Evolutionary conservation across 331 rosid species (phyloP), one percentile per base, ranked within the genome.

Genomic region (Quercus tomentella): DNA sequence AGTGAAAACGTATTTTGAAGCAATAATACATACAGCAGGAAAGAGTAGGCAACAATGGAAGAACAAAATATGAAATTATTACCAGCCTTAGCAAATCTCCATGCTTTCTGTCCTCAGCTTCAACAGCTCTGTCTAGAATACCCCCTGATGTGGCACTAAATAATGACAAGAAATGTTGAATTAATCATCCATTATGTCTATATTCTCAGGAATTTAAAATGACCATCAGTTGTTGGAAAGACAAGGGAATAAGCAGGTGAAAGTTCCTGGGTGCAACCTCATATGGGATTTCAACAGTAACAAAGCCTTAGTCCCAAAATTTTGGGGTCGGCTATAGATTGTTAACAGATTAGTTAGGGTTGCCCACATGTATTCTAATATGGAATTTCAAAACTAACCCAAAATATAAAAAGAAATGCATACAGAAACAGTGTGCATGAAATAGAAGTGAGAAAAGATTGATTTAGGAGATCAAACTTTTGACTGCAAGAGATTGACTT

Each of bases 31-130:
- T 49, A 70, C 49, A 51, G 68, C 56, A 9, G 4, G 61, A 37
- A 74, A 55, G 68, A 65, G 76, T n/a, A 26, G 77, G 55, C 20
- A 71, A 23, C 68, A 85, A 60, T 16, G 65, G 55, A 74, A 65
- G 73, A 87, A 86, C 26, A 35, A 15, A 55, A 49, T 30, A 54
- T 63, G 33, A 23, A 56, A 63, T 56, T 73, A 33, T 81, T 88
- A 96, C 99, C 99, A 96, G 97, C 87, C 96, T 91, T 84, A 93
- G 82, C 63, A 96, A 80, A 83, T 93, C 99, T 79, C 99, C 97
- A 79, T 96, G 97, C 85, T 93, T 96, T 85, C 66, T 86, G 89
- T 90, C 98, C 89, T 96, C 98, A 60, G 98, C 99, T 86, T 93
- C 99, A 84, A 96, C 81, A 70, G 99, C 98, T 89, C 99, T 91